Conservation (phyloP, 2,329 filamentous ascomycete species). For the Teratosphaeria viscida region DNA sequence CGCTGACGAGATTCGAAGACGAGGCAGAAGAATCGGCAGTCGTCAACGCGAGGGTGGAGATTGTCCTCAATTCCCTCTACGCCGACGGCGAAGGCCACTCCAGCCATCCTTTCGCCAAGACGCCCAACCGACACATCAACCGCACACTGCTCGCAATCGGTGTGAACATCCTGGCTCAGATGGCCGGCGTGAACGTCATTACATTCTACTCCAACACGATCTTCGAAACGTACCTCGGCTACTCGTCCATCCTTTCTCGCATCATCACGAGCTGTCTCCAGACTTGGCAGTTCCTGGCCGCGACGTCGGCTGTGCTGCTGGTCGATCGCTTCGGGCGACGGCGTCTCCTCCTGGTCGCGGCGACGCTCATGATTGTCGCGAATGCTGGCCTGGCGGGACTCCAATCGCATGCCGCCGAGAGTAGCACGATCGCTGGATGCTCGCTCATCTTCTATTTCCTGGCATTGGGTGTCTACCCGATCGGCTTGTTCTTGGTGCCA, state of each 20-base stretch:
- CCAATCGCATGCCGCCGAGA: constrained; percentile 9
- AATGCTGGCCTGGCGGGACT: constrained; percentile 15
- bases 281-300: constrained; percentile 20
- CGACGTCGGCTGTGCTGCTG: constrained; percentile 16
- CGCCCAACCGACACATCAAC: constrained; percentile 15
- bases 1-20: constrained; percentile 19
- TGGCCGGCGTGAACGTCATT: constrained; percentile 18
- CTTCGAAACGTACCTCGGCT: constrained; percentile 12
- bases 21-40: constrained; percentile 12
- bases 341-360: constrained; percentile 18
- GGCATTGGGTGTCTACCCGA: constrained; percentile 17
- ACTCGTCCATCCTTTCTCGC: constrained; percentile 9
- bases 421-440: constrained; percentile 12
- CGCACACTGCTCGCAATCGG: constrained; percentile 16
- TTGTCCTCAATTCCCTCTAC: constrained; percentile 14
- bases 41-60: constrained; percentile 8
- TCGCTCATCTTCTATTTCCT: constrained; percentile 19
- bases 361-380: constrained; percentile 17
- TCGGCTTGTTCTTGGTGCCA: constrained; percentile 21
- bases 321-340: constrained; percentile 22
- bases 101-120: constrained; percentile 15
- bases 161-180: constrained; percentile 16
- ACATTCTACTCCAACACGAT: constrained; percentile 19
- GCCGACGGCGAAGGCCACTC: constrained; percentile 12
- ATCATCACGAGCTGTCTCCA: constrained; percentile 18